phyloP scores from a whole-genome alignment of 805 yeast species.

The Gaillardinia entomophila region DNA sequence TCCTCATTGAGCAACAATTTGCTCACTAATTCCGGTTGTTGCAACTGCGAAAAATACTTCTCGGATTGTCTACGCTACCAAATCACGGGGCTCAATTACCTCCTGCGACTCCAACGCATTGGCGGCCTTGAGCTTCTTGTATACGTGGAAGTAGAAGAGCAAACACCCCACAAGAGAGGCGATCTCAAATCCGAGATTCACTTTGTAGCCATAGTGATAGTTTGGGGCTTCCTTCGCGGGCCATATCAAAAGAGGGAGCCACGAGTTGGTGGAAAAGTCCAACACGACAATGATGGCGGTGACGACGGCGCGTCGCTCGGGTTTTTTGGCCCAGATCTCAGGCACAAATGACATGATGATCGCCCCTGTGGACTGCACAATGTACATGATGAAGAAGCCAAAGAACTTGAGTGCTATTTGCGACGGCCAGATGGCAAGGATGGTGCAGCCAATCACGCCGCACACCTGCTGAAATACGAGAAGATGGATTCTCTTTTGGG shows the following conservation, averaged over 20 bases:
- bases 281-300: conserved; percentile 1
- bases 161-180: neutral
- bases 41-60: too few relatives aligned
- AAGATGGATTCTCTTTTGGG: neutral
- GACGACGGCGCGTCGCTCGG: conserved; percentile 2
- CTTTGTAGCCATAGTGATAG: conserved; percentile 2
- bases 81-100: neutral
- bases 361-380: neutral
- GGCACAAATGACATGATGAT: neutral
- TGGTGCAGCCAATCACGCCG: neutral
- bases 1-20: too few relatives aligned
- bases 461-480: neutral
- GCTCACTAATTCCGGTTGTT: too few relatives aligned
- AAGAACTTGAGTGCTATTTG: neutral
- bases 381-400: neutral
- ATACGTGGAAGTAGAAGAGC: neutral
- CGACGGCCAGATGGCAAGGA: neutral
- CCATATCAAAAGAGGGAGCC: conserved; percentile 2
- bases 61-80: neutral
- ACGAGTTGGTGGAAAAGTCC: conserved; percentile 1
- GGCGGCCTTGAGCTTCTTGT: neutral
- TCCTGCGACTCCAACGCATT: neutral
- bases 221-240: conserved; percentile 2
- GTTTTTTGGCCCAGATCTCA: neutral
- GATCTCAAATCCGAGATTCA: neutral